Evolutionary conservation across 306 rosid genomes (phyloP).

Genomic region (Trifolium dubium): DNA sequence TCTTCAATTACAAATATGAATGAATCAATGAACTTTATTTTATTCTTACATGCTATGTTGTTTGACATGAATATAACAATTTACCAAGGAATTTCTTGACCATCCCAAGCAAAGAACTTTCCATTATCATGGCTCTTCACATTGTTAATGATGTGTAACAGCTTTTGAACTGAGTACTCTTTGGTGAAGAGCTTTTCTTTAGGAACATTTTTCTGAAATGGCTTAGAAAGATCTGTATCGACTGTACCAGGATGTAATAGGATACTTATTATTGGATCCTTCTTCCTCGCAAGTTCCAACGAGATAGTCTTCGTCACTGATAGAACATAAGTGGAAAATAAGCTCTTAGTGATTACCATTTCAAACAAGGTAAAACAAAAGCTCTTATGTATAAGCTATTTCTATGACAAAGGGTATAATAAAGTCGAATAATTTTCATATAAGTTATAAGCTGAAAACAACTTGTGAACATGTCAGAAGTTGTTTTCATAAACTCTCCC

Average conservation of each 20-base stretch:
- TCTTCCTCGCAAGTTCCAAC: slow-evolving; percentile 76
- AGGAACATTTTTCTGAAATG: slow-evolving; percentile 88
- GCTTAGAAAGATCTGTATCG: slow-evolving; percentile 93
- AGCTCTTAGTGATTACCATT: slow-evolving; percentile 6
- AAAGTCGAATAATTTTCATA: background rate
- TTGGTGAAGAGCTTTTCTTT: slow-evolving; percentile 77
- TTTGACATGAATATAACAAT: background rate
- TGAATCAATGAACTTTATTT: slow-evolving; percentile 36
- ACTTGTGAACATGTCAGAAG: background rate
- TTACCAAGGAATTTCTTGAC: slow-evolving; percentile 97
- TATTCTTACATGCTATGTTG: slow-evolving; percentile 27
- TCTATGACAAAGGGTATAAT: background rate
- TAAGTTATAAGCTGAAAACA: background rate
- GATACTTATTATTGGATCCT: slow-evolving; percentile 78
- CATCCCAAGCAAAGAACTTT: slow-evolving; percentile 96
- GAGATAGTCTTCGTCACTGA: slow-evolving; percentile 79
- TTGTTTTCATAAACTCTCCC: background rate
- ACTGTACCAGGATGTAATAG: slow-evolving; percentile 95
- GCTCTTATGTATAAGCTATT: background rate
- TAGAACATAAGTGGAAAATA: slow-evolving; percentile 2
- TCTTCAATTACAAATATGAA: slow-evolving; percentile 29
- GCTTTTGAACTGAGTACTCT: slow-evolving; percentile 82
- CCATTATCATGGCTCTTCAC: slow-evolving; percentile 80
- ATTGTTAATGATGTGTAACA: slow-evolving; percentile 64
- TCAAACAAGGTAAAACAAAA: background rate